Evolutionary conservation across 306 rosid genomes (phyloP), one percentile per base, ranked within the genome.

Genomic region (Cucurbita argyrosperma): DNA sequence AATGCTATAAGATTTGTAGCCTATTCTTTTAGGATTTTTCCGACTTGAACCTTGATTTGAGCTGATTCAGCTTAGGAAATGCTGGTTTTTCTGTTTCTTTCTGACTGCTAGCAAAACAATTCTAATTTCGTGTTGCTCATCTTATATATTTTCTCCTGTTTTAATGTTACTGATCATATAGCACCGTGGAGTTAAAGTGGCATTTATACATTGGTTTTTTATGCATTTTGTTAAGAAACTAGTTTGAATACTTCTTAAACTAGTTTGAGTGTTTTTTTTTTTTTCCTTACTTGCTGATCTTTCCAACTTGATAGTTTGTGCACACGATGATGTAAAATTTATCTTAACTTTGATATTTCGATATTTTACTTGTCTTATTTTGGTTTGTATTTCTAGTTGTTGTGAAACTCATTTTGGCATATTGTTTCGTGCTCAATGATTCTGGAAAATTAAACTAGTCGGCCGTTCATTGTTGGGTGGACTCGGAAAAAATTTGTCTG

Each of bases 381-480:
- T 46, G 43, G 10, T 72, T 58, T 52, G 53, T 7, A 38, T 54
- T 74, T 56, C 4, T 49, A 16, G 46, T 23, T 38, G 56, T 7
- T n/a, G 37, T 40, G 73, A 23, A 67, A 46, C 73, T 67, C 19
- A 4, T 10, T 13, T 71, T 74, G 38, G 47, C 69, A 68, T 15
- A 40, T 75, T 69, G 38, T 19, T 30, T 61, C 42, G 9, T 65
- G 4, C 67, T 70, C 56, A 54, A 47, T 75, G 38, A 75, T 72
- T 53, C 42, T 60, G 76, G 76, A 39, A 63, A 67, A 18, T 65
- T 39, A 56, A 55, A 30, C 18, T 43, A 89, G 96, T 71, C 65
- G 88, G 98, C 4, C 88, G 86, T 78, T 84, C 94, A 15, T 81
- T 93, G 83, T 60, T 86, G 15, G 84, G 94, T 8, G 85, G 88